Percentiles rank a stretch among this genome's conserved stretches.
phyloP scores from a whole-genome alignment of 2,329 filamentous ascomycete genomes.

The Incumbomyces delicatus region DNA sequence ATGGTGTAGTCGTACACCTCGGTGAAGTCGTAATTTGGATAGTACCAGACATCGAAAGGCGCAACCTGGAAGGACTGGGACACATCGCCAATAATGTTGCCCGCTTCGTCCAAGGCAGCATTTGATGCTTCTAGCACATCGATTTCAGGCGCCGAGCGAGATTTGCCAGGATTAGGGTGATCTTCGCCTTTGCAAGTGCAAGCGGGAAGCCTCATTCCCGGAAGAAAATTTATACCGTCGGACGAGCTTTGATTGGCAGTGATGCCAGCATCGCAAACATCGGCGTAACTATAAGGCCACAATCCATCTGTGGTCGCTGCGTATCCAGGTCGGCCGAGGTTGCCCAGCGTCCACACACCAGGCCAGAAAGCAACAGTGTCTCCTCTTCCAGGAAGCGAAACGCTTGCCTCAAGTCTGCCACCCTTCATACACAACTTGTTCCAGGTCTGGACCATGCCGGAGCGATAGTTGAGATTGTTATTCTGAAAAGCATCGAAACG shows the following conservation, averaged over 20 bases:
- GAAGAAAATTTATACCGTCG: slow-evolving; percentile 57
- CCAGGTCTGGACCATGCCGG: slow-evolving; percentile 67
- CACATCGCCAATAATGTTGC: slow-evolving; percentile 48
- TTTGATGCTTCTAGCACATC: slow-evolving; percentile 63
- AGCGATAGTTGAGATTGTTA: slow-evolving; percentile 57
- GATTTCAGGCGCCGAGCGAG: slow-evolving; percentile 60
- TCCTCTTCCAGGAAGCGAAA: slow-evolving; percentile 58
- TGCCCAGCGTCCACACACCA: slow-evolving; percentile 68
- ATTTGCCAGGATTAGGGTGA: slow-evolving; percentile 56
- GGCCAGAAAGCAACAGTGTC: slow-evolving; percentile 64
- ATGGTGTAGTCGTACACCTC: slow-evolving; percentile 54
- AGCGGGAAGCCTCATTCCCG: slow-evolving; percentile 60
- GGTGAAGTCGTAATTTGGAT: slow-evolving; percentile 54
- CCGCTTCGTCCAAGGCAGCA: slow-evolving; percentile 39
- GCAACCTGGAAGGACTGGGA: slow-evolving; percentile 60
- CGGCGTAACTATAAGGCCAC: slow-evolving; percentile 65
- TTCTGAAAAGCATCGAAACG: slow-evolving; percentile 56
- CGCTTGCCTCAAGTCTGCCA: slow-evolving; percentile 58
- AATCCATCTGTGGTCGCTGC: slow-evolving; percentile 60
- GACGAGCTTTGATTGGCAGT: slow-evolving; percentile 61
- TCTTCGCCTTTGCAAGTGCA: slow-evolving; percentile 57
- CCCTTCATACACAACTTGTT: slow-evolving; percentile 66
- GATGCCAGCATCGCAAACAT: slow-evolving; percentile 60
- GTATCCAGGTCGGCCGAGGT: slow-evolving; percentile 60
- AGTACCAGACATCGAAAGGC: slow-evolving; percentile 62